Evolutionary conservation across 1,139 yeast genomes (phyloP), one percentile per base, ranked within the genome.

Genomic region (Yamadazyma membranifaciens): DNA sequence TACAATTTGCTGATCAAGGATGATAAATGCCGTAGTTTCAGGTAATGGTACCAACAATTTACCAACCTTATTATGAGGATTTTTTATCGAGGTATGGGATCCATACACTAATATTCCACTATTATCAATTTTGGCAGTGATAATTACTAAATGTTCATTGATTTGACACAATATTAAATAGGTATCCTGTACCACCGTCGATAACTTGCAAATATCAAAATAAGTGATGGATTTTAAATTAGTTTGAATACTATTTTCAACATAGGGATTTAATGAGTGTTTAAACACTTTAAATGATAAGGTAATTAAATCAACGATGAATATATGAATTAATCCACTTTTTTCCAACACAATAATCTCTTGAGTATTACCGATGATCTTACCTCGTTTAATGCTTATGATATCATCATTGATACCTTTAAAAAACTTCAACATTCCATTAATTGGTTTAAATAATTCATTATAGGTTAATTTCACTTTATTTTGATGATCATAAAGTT

Each of bases 401-500:
- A 87, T 74, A 40, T 80, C 84, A 43, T 65, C 65, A 13, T 54
- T 54, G n/a, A 50, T 38, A 6, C 33, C 16, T 22, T 39, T 41
- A 32, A 49, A 45, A 6, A 71, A 54, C 10, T 57, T 52, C 7
- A 50, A 36, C 14, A 42, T 27, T 9, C 16, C 31, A n/a, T 41
- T 43, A 2, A 55, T 46, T 3, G 65, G 59, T 26, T 51, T 45
- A 33, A 67, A 51, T 25, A 77, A 55, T 41, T 75, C 76, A 10
- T 59, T 45, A 10, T 49, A 46, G 12, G 69, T 60, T 30, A 81
- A 59, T 4, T 55, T 56, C 1, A 89, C 82, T 51, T 80, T 81
- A 34, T 95, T 92, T 36, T 77, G 73, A 37, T 76, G 68, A 57
- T 88, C 95, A 47, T 87, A 73, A 30, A 88, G 67, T 0, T 84